Base-by-base conservation (phyloP, 352 stramenopile genomes). In the Phytophthora fragariaefolia region DNA sequence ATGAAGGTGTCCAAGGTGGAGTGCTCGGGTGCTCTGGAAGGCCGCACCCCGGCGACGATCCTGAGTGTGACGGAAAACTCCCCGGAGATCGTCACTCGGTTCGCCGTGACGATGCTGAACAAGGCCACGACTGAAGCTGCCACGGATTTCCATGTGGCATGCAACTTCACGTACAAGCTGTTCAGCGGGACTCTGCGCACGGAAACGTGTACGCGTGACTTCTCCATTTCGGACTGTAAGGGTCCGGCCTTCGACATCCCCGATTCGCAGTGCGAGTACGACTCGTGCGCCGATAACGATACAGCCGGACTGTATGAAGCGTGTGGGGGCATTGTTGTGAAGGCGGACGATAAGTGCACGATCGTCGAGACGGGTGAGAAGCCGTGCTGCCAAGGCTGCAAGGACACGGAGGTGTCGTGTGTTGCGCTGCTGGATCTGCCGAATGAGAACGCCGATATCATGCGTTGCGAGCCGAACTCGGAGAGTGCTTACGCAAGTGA, bases 191-290 rank as follows among this genome's bases (percentile, higher is more conserved):
- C 55, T 0, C 49, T n/a, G 2, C 34, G 63, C 2, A 36, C 48
- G 13, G 69, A 90, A 34, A 76, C 66, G 13, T 91, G 82, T 51
- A 34, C 51, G 47, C 64, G 73, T 3, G 56, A 73, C 17, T 89
- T 94, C 51, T 61, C 61, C 3, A 79, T 92, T 56, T 73, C 66
- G 22, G 83, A 91, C 68, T 94, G 85, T 64, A 81, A 86, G 20
- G 59, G 53, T 0, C 83, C 83, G 2, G 68, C 63, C 4, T 86
- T 89, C 53, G 81, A 90, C 43, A 73, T 68, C 0, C 64, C 77
- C 0, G 73, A 76, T 26, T 68, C 70, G 6, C 23, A 67, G 22
- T 92, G 84, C 32, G 23, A 69, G 53, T 87, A 74, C 50, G 66
- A 82, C 17, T 53, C 65, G 17, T 83, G 77, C 43, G 66, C 63